phyloP scores from a whole-genome alignment of 2,329 filamentous ascomycete genomes.

The Cordyceps javanica region DNA sequence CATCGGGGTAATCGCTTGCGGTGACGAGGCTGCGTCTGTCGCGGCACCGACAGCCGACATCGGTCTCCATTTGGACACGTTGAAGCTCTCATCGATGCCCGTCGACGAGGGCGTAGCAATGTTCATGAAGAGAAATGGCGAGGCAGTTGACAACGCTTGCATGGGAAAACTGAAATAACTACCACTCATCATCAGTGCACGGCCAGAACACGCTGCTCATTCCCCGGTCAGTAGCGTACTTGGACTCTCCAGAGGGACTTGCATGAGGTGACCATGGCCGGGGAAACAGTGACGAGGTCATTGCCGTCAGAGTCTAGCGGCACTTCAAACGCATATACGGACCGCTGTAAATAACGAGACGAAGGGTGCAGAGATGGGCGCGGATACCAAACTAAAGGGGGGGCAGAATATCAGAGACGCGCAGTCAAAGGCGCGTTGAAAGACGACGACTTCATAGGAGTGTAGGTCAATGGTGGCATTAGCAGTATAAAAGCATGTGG shows the following conservation, averaged over 20 bases:
- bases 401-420: neutral
- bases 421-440: neutral
- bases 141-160: conserved; percentile 10
- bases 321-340: no score
- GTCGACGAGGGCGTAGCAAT: conserved; percentile 12
- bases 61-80: neutral
- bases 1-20: neutral
- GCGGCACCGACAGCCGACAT: neutral
- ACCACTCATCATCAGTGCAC: neutral
- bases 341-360: neutral
- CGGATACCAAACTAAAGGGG: neutral
- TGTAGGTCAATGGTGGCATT: neutral
- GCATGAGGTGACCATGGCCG: conserved; percentile 10
- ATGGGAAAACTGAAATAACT: conserved; percentile 30
- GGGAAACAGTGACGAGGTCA: conserved; percentile 6
- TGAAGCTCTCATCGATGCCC: neutral
- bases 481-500: neutral
- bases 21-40: neutral
- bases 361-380: neutral
- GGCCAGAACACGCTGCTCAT: neutral
- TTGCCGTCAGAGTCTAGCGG: neutral
- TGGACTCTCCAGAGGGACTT: conserved; percentile 1
- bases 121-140: conserved; percentile 17
- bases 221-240: neutral
- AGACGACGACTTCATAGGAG: neutral